These are phyloP conservation scores for Anastatica hierochuntica DNA, from an alignment of 345 rosid species.

Conservation along the genomic window DNA sequence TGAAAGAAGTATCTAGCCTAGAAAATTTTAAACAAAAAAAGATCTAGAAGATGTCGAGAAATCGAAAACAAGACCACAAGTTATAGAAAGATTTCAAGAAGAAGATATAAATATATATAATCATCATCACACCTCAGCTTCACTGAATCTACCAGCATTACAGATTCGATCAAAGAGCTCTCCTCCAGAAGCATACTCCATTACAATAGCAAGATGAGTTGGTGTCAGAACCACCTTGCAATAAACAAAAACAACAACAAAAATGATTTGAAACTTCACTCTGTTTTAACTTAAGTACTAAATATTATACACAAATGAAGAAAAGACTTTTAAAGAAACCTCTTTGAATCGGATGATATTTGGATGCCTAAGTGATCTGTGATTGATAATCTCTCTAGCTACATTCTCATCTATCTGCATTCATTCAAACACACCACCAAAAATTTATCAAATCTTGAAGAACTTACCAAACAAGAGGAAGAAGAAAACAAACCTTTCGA, in stretches of 20 bases:
- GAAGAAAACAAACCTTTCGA: conserved; percentile 80
- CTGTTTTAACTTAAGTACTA: no score
- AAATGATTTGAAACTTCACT: no score
- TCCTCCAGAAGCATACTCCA: conserved; percentile 94
- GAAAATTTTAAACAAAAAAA: conserved; percentile 2
- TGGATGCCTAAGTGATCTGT: conserved; percentile 85
- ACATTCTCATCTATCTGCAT: conserved; percentile 85
- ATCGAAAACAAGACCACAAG: no score
- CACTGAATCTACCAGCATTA: conserved; percentile 87
- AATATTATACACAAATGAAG: not conserved
- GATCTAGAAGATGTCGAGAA: not conserved
- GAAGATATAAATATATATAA: not conserved
- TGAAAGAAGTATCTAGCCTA: conserved; percentile 95
- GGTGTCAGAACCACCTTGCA: conserved; percentile 82
- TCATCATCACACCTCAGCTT: conserved; percentile 72
- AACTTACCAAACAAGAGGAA: not conserved
- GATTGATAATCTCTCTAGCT: conserved; percentile 90
- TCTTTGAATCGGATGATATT: conserved; percentile 89
- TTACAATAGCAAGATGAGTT: conserved; percentile 79
- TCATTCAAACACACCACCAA: no score
- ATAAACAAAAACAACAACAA: not conserved
- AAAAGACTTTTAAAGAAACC: conserved; percentile 22
- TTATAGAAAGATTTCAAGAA: no score
- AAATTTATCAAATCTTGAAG: no score
- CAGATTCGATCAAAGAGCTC: conserved; percentile 87